Percentiles rank a stretch among this genome's conserved stretches.
Evolutionary conservation across 768 basidiomycete genomes (phyloP).

Genomic region (Cystoderma amianthinum): DNA sequence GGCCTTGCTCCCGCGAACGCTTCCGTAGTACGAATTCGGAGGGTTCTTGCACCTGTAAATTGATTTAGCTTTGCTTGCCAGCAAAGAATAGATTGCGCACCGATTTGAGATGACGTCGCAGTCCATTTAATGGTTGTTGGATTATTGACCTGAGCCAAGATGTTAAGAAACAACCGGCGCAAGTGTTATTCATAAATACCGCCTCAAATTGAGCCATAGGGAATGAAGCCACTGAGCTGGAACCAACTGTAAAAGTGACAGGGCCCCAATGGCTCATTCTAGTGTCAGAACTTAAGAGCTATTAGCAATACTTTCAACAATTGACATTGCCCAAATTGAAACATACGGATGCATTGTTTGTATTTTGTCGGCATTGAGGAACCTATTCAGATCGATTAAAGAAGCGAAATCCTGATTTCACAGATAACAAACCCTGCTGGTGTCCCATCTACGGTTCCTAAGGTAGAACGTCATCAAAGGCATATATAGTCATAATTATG

Average conservation of each 20-base stretch:
- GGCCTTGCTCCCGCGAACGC: constrained; percentile 43
- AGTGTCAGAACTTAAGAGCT: constrained; percentile 26
- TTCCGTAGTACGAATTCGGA: constrained; percentile 37
- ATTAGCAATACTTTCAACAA: not conserved
- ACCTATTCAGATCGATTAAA: constrained; percentile 12
- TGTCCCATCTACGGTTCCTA: constrained; percentile 38
- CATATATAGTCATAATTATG: not conserved
- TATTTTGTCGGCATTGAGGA: constrained; percentile 44
- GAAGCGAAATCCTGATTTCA: not conserved
- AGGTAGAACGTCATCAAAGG: not conserved
- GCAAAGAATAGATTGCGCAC: constrained; percentile 11
- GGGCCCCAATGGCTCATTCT: constrained; percentile 41
- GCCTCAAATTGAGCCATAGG: constrained; percentile 45
- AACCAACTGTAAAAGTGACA: constrained; percentile 37
- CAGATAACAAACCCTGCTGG: constrained; percentile 25
- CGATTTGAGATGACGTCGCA: constrained; percentile 33
- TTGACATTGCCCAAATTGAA: not conserved
- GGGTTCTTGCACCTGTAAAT: constrained; percentile 31
- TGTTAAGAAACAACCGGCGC: too few species aligned
- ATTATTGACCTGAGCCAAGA: constrained; percentile 26
- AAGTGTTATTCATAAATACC: too few species aligned
- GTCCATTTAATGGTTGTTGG: constrained; percentile 36
- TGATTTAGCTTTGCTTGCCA: not conserved
- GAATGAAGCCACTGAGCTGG: constrained; percentile 28
- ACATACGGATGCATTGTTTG: constrained; percentile 41